Conservation (phyloP, 352 stramenopile species). For the Phytophthora brassicae region DNA sequence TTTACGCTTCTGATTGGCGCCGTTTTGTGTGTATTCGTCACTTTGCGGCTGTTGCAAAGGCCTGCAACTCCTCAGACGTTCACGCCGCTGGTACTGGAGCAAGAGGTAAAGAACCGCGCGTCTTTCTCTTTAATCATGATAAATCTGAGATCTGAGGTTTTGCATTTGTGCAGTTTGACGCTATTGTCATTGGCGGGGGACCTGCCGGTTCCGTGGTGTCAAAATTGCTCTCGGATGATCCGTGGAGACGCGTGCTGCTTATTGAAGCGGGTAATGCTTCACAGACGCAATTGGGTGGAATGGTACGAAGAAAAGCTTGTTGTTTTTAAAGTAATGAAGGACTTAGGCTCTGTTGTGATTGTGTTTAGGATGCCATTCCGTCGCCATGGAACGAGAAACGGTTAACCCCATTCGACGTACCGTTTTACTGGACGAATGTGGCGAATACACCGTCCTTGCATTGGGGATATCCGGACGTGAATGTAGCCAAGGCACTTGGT, state of each 20-base stretch:
- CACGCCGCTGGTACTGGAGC: slow-evolving; percentile 19
- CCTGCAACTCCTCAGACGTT: neutral
- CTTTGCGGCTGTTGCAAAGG: slow-evolving; percentile 12
- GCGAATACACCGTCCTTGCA: slow-evolving; percentile 65
- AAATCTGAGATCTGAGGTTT: neutral
- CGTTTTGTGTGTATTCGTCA: slow-evolving; percentile 19
- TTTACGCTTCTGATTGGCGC: slow-evolving; percentile 20
- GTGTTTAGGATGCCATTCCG: slow-evolving; percentile 37
- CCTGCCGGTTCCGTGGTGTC: slow-evolving; percentile 59
- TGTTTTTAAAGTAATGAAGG: too few relatives aligned
- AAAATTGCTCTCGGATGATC: slow-evolving; percentile 54
- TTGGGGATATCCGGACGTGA: slow-evolving; percentile 79
- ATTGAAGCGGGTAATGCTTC: slow-evolving; percentile 66
- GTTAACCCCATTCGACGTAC: slow-evolving; percentile 83
- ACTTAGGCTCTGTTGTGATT: too few relatives aligned
- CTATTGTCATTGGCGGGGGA: slow-evolving; percentile 63
- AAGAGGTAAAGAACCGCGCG: slow-evolving; percentile 26
- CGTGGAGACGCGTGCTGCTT: slow-evolving; percentile 60
- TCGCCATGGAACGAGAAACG: slow-evolving; percentile 37
- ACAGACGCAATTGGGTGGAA: slow-evolving; percentile 53
- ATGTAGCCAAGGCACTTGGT: slow-evolving; percentile 83
- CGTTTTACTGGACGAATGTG: slow-evolving; percentile 85
- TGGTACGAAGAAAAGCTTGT: slow-evolving; percentile 23
- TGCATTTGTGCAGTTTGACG: slow-evolving; percentile 43
- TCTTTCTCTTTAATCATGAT: too few relatives aligned